A percentile compares a stretch with the other conserved stretches of the same genome.
Conservation (phyloP, 1,284 basidiomycete species). For the Fistulinella staudtii region DNA sequence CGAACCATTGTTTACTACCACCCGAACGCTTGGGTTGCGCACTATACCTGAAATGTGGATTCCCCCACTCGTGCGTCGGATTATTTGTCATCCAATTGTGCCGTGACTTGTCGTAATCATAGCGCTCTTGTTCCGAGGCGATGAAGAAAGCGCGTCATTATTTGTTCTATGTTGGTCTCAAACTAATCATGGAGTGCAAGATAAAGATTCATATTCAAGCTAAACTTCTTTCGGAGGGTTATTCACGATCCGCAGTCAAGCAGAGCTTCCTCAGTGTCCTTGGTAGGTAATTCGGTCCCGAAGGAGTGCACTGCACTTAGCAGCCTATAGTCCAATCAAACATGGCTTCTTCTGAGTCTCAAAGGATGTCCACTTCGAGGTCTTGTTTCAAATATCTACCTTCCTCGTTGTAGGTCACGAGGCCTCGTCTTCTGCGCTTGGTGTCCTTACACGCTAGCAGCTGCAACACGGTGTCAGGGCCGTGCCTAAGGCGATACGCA, state of each 20-base stretch:
- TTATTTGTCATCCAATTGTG: slow-evolving; percentile 6
- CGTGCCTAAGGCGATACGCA: slow-evolving; percentile 47
- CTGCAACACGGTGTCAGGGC: slow-evolving; percentile 50
- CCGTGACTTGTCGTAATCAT: slow-evolving; percentile 13
- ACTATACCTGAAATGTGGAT: slow-evolving; percentile 61
- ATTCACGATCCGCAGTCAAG: slow-evolving; percentile 5
- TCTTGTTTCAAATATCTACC: slow-evolving; percentile 73
- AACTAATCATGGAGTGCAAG: slow-evolving; percentile 51
- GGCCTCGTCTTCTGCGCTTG: slow-evolving; percentile 61
- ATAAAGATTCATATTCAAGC: slow-evolving; percentile 27
- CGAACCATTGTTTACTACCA: slow-evolving; percentile 48
- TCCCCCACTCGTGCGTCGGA: slow-evolving; percentile 51
- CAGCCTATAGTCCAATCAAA: slow-evolving; percentile 55
- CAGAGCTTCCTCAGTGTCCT: slow-evolving; percentile 20
- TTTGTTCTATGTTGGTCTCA: slow-evolving; percentile 52
- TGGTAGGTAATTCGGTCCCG: slow-evolving; percentile 14
- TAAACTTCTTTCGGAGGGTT: slow-evolving; percentile 9
- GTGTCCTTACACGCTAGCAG: slow-evolving; percentile 65
- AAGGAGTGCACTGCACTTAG: slow-evolving; percentile 1
- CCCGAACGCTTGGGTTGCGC: slow-evolving; percentile 48
- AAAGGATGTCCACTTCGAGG: slow-evolving; percentile 64
- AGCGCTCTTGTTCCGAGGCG: slow-evolving; percentile 41
- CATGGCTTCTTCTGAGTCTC: slow-evolving; percentile 43
- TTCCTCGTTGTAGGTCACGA: slow-evolving; percentile 72
- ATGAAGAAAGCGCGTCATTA: slow-evolving; percentile 44